A percentile compares a stretch with the other conserved stretches of the same genome.
These are phyloP conservation scores for Leucosporidium scottii DNA, from an alignment of 768 basidiomycete species.

Conservation along the genomic window DNA sequence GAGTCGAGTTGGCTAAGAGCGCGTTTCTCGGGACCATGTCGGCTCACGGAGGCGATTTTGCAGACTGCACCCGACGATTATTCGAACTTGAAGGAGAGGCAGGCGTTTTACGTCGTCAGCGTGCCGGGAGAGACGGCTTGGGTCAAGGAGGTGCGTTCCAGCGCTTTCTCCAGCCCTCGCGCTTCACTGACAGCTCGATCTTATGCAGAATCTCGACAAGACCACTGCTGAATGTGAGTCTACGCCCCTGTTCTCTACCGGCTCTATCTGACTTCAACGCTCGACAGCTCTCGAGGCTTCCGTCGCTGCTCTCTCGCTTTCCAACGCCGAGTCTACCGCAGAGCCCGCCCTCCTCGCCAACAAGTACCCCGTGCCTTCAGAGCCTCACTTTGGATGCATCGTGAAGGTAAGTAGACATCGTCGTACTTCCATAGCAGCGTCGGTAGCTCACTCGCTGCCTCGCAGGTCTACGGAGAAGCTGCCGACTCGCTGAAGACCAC, in stretches of 20 bases:
- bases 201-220: constrained; percentile 16
- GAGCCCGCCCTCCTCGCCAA: background rate
- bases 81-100: constrained; percentile 35
- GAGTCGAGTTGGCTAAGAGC: background rate
- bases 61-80: constrained; percentile 35
- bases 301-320: constrained; percentile 8
- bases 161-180: background rate
- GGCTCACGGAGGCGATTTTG: background rate
- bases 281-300: constrained; percentile 16
- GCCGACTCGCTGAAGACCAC: constrained; percentile 29
- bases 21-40: background rate
- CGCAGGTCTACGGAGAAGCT: constrained; percentile 28
- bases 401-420: constrained; percentile 22
- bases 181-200: background rate
- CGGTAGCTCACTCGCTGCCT: background rate
- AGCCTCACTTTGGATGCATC: constrained; percentile 27
- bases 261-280: background rate
- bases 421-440: too few species aligned
- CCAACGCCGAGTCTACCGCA: background rate
- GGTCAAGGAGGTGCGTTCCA: constrained; percentile 26
- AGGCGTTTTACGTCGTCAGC: constrained; percentile 35
- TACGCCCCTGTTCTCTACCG: too few species aligned
- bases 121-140: constrained; percentile 38
- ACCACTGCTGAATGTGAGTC: constrained; percentile 2
- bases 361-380: constrained; percentile 28